phyloP scores from a whole-genome alignment of 2,329 filamentous ascomycete species.

The Tolypocladium amazonense region DNA sequence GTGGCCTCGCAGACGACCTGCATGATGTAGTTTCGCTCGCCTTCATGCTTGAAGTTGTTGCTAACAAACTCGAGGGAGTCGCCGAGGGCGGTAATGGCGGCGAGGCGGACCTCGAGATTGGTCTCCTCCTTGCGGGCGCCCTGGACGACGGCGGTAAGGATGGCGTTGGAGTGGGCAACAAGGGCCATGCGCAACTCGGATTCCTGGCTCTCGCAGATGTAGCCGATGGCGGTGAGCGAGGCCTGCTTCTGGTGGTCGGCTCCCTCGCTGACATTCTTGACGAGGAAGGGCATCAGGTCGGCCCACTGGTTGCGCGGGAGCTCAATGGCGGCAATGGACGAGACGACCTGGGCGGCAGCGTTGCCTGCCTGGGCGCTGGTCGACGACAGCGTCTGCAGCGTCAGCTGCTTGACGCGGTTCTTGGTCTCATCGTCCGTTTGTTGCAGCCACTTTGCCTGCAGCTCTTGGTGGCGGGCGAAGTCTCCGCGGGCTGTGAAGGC shows the following conservation, averaged over 20 bases:
- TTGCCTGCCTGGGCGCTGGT: slow-evolving; percentile 73
- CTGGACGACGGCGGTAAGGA: slow-evolving; percentile 94
- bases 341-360: slow-evolving; percentile 88
- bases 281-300: slow-evolving; percentile 78
- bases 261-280: slow-evolving; percentile 86
- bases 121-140: slow-evolving; percentile 93
- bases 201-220: slow-evolving; percentile 95
- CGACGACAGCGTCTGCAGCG: slow-evolving; percentile 78
- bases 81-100: slow-evolving; percentile 86
- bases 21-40: slow-evolving; percentile 99
- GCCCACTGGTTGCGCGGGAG: slow-evolving; percentile 88
- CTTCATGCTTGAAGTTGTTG: slow-evolving; percentile 98
- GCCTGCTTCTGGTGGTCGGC: slow-evolving; percentile 85
- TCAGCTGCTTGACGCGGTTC: slow-evolving; percentile 75
- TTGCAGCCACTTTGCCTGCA: slow-evolving; percentile 88
- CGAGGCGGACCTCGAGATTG: slow-evolving; percentile 80
- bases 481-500: slow-evolving; percentile 85
- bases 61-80: slow-evolving; percentile 96
- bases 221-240: slow-evolving; percentile 92
- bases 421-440: slow-evolving; percentile 75
- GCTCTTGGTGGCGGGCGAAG: slow-evolving; percentile 71
- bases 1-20: slow-evolving; percentile 99
- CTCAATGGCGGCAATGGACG: slow-evolving; percentile 90
- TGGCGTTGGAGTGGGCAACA: slow-evolving; percentile 86
- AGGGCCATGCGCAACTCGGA: slow-evolving; percentile 71